A percentile compares a stretch with the other conserved stretches of the same genome.
Evolutionary conservation across 2,329 filamentous ascomycete genomes (phyloP).

Genomic region (Aspergillus thermomutatus): DNA sequence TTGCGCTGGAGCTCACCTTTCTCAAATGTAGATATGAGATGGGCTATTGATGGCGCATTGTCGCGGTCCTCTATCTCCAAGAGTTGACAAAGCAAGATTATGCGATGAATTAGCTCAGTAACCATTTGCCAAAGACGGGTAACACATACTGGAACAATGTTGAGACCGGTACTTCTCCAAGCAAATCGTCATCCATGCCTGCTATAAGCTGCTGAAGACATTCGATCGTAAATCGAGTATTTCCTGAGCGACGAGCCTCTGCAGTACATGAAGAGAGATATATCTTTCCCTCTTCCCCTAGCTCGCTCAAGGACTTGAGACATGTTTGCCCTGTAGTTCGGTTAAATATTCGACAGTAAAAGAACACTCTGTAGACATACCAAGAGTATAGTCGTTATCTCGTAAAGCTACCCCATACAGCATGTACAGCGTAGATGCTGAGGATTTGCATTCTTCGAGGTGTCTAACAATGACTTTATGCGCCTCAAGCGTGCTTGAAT

Average conservation of each 20-base stretch:
- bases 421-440: constrained; percentile 67
- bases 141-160: constrained; percentile 59
- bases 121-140: constrained; percentile 9
- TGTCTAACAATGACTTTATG: constrained; percentile 58
- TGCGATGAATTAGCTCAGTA: constrained; percentile 18
- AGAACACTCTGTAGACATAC: constrained; percentile 36
- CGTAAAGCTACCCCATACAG: constrained; percentile 70
- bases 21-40: constrained; percentile 57
- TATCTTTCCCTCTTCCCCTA: constrained; percentile 52
- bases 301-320: constrained; percentile 58
- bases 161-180: constrained; percentile 56
- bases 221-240: constrained; percentile 58
- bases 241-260: constrained; percentile 66
- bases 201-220: constrained; percentile 61
- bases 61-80: constrained; percentile 38
- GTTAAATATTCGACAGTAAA: constrained; percentile 28
- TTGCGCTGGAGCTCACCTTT: constrained; percentile 34
- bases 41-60: constrained; percentile 30
- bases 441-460: constrained; percentile 54
- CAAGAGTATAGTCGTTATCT: constrained; percentile 52
- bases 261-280: constrained; percentile 77
- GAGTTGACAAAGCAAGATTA: constrained; percentile 42
- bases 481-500: constrained; percentile 54
- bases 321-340: constrained; percentile 52
- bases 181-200: constrained; percentile 48